Base-by-base conservation (phyloP, 176 grass and related monocot species). In the Carex parvula region DNA sequence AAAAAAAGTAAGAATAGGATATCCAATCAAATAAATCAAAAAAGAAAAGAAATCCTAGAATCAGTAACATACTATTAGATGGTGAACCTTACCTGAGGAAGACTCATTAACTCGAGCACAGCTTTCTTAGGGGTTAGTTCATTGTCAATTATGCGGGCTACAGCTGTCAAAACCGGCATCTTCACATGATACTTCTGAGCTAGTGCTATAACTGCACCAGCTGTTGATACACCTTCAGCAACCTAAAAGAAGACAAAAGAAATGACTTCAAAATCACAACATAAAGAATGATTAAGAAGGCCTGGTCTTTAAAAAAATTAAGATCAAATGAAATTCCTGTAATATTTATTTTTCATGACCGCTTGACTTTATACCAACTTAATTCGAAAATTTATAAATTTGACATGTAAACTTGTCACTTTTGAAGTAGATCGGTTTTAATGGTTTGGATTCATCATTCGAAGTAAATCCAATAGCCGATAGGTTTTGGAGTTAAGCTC, bases 101-200 rank as follows among this genome's bases (percentile, higher is more conserved):
- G 92, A 71, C 90, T 94, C 95, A 98, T 98, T 67, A 98, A 92
- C 87, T 98, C 95, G 59, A 94, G 83, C 79, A 98, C 95, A 18
- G 95, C 95, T 46, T 87, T 94, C 70, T 90, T 94, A 2, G 95
- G 90, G 53, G 95, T 98, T 78, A 94, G 87, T 44, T 98, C 92
- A 82, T 94, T 98, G 64, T 98, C 92, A 82, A 94, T 88, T 72
- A 98, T 98, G 55, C 89, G 95, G 12, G 95, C 95, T 65, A 98
- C 92, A 85, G 92, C 92, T 60, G 95, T 98, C 86, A 98, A 18
- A 60, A 98, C 92, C 56, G 92, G 95, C 92, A 98, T 92, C 86
- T 94, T 98, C 50, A 98, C 95, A 35, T 98, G 75, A 50, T 98
- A 94, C 87, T 94, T 98, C 87, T 94, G 85, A 87, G 95, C 95